Conservation (phyloP, 2,329 filamentous ascomycete species). For the Pleomassaria siparia region DNA sequence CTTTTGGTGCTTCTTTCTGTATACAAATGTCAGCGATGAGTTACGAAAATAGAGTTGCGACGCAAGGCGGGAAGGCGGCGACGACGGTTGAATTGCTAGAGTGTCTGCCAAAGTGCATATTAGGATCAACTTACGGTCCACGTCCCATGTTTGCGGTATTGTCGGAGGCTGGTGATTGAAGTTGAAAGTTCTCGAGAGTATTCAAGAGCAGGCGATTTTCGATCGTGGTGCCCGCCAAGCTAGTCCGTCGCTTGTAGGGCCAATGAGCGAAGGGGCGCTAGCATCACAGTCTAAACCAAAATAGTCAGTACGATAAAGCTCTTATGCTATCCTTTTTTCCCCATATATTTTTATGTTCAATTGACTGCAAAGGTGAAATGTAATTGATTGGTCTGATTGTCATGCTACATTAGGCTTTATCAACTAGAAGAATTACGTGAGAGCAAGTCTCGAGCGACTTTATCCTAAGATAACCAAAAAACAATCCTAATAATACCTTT, state of each 20-base stretch:
- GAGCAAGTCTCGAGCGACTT: too few relatives aligned
- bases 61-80: neutral
- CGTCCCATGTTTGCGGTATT: constrained; percentile 61
- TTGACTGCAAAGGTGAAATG: too few relatives aligned
- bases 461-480: too few relatives aligned
- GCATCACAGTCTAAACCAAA: too few relatives aligned
- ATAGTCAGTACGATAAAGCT: too few relatives aligned
- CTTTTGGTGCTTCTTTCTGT: constrained; percentile 99
- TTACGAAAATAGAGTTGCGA: neutral
- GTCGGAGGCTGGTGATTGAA: constrained; percentile 39
- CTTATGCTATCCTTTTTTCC: too few relatives aligned
- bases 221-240: constrained; percentile 25
- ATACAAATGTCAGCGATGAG: constrained; percentile 25
- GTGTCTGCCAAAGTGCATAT: constrained; percentile 11
- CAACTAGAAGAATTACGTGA: too few relatives aligned
- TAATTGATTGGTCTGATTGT: too few relatives aligned
- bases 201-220: constrained; percentile 26
- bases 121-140: constrained; percentile 58
- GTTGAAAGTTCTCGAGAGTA: constrained; percentile 12
- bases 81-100: constrained; percentile 2
- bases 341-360: too few relatives aligned
- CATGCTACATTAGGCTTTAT: too few relatives aligned
- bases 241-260: neutral
- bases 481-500: too few relatives aligned
- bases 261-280: too few relatives aligned